Conservation (phyloP, 2,329 filamentous ascomycete genomes). For the Gyromitra esculenta region DNA sequence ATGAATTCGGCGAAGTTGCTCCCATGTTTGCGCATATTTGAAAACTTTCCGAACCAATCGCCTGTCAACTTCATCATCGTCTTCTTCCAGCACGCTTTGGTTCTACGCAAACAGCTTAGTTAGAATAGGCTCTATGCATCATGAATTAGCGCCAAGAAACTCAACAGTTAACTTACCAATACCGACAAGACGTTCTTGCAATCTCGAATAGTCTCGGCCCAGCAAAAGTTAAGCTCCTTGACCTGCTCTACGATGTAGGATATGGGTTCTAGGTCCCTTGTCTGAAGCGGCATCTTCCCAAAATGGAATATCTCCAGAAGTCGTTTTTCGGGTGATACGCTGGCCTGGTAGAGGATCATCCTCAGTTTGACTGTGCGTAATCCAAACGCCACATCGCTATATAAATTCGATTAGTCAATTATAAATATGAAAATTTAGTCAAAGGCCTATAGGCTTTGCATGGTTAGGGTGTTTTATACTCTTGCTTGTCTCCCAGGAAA, state of each 20-base stretch:
- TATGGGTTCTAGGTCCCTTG: neutral
- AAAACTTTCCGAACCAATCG: constrained; percentile 13
- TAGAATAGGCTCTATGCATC: neutral
- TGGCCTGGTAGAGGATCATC: constrained; percentile 16
- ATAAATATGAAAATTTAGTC: neutral
- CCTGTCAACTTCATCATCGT: neutral
- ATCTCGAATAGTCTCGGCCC: constrained; percentile 1
- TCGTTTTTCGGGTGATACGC: neutral
- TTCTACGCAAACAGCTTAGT: neutral
- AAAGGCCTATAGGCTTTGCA: neutral
- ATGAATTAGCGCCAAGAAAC: neutral
- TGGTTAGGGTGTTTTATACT: neutral
- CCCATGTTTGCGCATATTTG: constrained; percentile 39
- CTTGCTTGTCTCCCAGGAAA: neutral
- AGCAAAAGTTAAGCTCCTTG: neutral
- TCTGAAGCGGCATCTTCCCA: neutral
- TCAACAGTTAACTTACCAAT: constrained; percentile 1
- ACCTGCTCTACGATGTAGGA: constrained; percentile 12
- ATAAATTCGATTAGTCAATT: neutral
- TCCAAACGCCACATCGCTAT: neutral
- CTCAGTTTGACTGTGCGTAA: constrained; percentile 6
- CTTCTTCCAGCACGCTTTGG: neutral
- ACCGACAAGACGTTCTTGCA: constrained; percentile 11
- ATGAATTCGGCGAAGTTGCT: constrained; percentile 19
- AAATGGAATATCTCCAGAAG: constrained; percentile 23